A percentile compares a stretch with the other conserved stretches of the same genome.
Conservation (phyloP, 768 basidiomycete species). For the Chalciporus sphaerocephalus region DNA sequence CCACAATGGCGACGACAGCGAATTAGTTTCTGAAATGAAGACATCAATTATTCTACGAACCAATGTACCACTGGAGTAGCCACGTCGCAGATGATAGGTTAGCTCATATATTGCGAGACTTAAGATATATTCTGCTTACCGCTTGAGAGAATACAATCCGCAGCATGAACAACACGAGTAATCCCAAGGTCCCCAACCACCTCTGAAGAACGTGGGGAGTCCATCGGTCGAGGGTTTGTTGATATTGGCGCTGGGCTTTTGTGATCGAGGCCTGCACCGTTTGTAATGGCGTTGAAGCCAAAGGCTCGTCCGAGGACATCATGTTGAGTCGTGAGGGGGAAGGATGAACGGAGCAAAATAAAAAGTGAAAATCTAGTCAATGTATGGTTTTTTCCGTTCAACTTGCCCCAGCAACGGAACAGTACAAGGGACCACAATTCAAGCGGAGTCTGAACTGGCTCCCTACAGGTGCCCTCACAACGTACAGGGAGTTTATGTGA, state of each 20-base stretch:
- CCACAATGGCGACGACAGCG: not conserved
- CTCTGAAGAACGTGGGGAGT: constrained; percentile 88
- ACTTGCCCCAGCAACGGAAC: not conserved
- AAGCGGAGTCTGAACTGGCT: constrained; percentile 6
- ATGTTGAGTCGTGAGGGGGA: constrained; percentile 16
- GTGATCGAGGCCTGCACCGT: constrained; percentile 23
- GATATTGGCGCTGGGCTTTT: constrained; percentile 72
- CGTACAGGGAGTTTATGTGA: too few relatives aligned
- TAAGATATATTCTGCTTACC: constrained; percentile 45
- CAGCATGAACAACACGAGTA: constrained; percentile 74
- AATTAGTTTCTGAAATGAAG: constrained; percentile 1
- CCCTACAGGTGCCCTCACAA: too few relatives aligned
- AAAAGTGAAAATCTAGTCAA: not conserved
- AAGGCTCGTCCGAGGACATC: constrained; percentile 34
- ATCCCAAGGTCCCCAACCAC: constrained; percentile 73
- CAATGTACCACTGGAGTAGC: constrained; percentile 83
- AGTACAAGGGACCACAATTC: not conserved
- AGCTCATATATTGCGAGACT: not conserved
- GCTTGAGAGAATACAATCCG: constrained; percentile 88
- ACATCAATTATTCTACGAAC: constrained; percentile 43
- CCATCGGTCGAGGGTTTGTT: constrained; percentile 84
- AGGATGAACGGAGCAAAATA: not conserved
- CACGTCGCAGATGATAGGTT: constrained; percentile 1
- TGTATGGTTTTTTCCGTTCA: constrained; percentile 3
- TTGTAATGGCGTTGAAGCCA: constrained; percentile 24